Evolutionary conservation across 1,284 basidiomycete genomes (phyloP), one percentile per base, ranked within the genome.

Genomic region (Chalciporus sp.): DNA sequence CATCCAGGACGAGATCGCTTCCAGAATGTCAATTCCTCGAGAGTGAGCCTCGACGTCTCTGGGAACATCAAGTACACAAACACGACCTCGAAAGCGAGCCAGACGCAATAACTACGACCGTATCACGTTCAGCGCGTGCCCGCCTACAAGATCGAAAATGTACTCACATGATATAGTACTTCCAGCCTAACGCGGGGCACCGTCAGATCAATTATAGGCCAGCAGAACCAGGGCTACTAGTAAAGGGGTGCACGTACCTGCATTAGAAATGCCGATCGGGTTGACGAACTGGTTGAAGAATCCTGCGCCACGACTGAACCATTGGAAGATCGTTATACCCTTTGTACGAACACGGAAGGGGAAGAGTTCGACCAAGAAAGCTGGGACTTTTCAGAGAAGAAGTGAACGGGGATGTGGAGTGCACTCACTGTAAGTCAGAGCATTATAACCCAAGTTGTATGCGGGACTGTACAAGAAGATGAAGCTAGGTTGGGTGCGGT

Each of bases 11-110:
- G 8, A 26, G n/a, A 11, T 33, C 11, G 75, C 83, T 60, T 62
- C 84, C 83, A 65, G 74, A 85, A 84, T 2, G 82, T 74, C 14
- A 85, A 69, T 62, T 85, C 84, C 61, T 86, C 84, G 28, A 85
- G 72, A 1, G 81, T 79, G 31, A 76, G 76, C 16, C 78, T 72
- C 1, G 79, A 73, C 0, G 81, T 83, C 60, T 83, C 81, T 0
- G 81, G 81, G 73, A 83, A 80, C 29, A 80, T 58, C 61, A 80
- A 72, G 63, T 75, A 83, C 20, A 84, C 72, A 49, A 81, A 77
- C 12, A 74, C 53, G 27, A 82, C 67, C 55, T 81, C 75, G 52
- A 81, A 79, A 0, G 65, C 67, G 7, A 79, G 67, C 65, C 75
- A 81, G 9, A 75, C 68, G 58, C 78, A 79, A 61, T 77, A 79